Evolutionary conservation across 2,329 filamentous ascomycete genomes (phyloP).

Genomic region (Penicillium olsonii): DNA sequence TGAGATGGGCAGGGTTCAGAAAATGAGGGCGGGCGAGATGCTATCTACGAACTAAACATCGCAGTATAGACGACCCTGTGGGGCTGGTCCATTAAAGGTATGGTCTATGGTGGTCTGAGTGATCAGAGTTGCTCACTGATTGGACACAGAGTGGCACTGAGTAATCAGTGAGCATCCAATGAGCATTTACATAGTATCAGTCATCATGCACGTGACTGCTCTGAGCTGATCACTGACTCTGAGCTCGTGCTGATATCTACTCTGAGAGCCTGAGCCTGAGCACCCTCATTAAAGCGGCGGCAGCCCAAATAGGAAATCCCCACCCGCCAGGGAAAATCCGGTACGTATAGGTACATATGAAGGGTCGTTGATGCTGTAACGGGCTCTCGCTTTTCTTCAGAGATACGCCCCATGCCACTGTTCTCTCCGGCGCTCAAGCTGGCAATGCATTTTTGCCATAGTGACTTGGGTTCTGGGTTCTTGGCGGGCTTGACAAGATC

Average conservation of each 20-base stretch:
- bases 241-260: constrained; percentile 5
- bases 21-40: background rate
- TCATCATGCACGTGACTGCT: background rate
- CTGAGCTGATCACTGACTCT: background rate
- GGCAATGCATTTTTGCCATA: constrained; percentile 26
- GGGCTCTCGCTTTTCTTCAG: constrained; percentile 29
- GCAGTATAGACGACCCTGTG: background rate
- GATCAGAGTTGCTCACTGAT: background rate
- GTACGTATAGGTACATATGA: constrained; percentile 29
- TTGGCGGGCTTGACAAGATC: constrained; percentile 11
- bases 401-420: constrained; percentile 30
- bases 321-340: constrained; percentile 7
- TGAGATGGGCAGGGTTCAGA: no score
- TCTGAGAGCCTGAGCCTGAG: constrained; percentile 3
- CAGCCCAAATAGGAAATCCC: constrained; percentile 2
- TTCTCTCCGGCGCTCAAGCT: constrained; percentile 28
- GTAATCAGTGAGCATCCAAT: no score
- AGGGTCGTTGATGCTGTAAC: constrained; percentile 27
- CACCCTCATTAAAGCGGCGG: constrained; percentile 6
- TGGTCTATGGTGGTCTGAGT: background rate
- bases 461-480: constrained; percentile 10
- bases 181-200: no score
- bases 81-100: background rate
- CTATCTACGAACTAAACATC: constrained; percentile 1
- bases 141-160: background rate